Base-by-base conservation (phyloP, 306 rosid genomes). In the Vigna trinervia region DNA sequence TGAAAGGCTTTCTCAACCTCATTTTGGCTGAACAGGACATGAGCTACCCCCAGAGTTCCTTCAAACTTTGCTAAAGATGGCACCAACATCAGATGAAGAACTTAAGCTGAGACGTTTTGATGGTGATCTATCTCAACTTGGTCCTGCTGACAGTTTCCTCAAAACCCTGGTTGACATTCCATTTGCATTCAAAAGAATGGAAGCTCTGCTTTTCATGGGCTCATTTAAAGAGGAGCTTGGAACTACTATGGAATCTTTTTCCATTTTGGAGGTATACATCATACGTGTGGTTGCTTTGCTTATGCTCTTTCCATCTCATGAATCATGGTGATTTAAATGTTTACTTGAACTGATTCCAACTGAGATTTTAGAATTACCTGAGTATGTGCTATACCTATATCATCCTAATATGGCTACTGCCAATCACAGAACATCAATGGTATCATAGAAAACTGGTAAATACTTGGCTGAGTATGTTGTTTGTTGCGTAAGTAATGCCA, bases 81-180 rank as follows among this genome's bases (percentile, higher is more conserved):
- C 94, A 65, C 99, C 99, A 17, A 92, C 99, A 23, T 51, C 88
- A 14, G 99, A 96, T 4, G 99, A 96, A 86, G 98, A 96, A 82
- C 93, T 89, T 73, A 96, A 91, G 87, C 99, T 96, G 63, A 87
- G 94, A 85, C 84, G 86, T 50, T 96, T 87, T 70, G 73, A 4
- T 81, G 99, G 97, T 81, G 88, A 85, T 64, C 77, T 85, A 78
- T 80, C 98, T 84, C 94, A 75, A 76, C 99, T 96, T 63, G 90
- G 94, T 48, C 93, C 95, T 48, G 99, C 99, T 56, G 99, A 96
- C 69, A 86, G 92, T 45, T 92, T 96, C 82, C 89, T 96, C 46
- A 96, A 92, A 84, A 81, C 79, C 32, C 56, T 96, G 79, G 90
- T 92, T 60, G 94, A 88, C 70, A 88, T 91, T 71, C 99, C 99